Base-by-base conservation (phyloP, 1,284 basidiomycete species). In the Microstroma glucosiphilum region DNA sequence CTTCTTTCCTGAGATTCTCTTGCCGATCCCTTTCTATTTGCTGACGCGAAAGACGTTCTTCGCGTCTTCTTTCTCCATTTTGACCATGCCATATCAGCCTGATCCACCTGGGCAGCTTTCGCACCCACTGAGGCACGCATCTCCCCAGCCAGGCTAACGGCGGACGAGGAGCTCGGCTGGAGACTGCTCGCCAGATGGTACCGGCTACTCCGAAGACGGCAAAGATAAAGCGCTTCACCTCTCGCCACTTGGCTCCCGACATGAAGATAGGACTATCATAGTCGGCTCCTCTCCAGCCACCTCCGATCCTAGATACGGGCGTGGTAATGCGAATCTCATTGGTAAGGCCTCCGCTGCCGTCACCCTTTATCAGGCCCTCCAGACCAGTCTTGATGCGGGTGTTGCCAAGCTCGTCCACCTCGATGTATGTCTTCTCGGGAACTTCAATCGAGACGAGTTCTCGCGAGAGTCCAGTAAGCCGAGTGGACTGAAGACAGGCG, bases 71-170 rank as follows among this genome's bases (percentile, higher is more conserved):
- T 56, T 78, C 76, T 43, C 76, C 76, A 48, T 71, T 76, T 40
- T 65, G 59, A 9, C 76, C 76, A 57, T 78, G 76, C 76, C 76
- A 78, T 30, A 70, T 61, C 13, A 78, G 67, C 55, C 76, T 64
- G 15, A 67, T 57, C 15, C 65, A 49, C 9, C 73, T 66, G n/a
- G 70, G 61, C 15, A 60, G 19, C 2, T 51, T 26, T 21, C 59
- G 66, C 2, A 69, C 59, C 61, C 60, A 65, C 15, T 4, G 49
- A 2, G 72, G 73, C 6, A 68, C 57, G 9, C 30, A 37, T 37
- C 30, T 37, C 9, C 30, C 30, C 30, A 37, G 3, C 30, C 30
- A 37, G 9, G 30, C 30, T 3, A 37, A 3, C 42, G 59, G 55
- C 61, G 1, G 65, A 65, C 19, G 66, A 48, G 7, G 65, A 63